A percentile compares a stretch with the other conserved stretches of the same genome.
Evolutionary conservation across 345 rosid species (phyloP).

Genomic region (Syzygium aromaticum): DNA sequence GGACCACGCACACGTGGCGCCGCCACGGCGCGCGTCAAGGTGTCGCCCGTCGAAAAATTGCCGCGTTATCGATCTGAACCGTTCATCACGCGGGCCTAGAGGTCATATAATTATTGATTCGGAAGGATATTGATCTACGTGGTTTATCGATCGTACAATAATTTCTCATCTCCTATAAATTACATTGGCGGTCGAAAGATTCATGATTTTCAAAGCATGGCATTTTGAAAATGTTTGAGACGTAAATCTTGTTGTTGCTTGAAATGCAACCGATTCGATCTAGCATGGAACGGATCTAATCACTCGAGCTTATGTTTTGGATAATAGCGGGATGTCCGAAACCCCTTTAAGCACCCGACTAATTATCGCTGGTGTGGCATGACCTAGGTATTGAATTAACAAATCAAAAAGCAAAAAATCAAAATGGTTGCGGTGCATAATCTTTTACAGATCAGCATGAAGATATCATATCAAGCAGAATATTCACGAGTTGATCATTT

Average conservation of each 20-base stretch:
- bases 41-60: not conserved
- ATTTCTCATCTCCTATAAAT: not conserved
- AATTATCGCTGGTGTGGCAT: not conserved
- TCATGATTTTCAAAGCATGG: not conserved
- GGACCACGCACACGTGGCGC: not conserved
- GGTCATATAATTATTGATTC: not conserved
- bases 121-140: fast-evolving
- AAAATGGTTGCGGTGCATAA: too few species aligned
- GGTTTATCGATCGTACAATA: not conserved
- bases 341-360: not conserved
- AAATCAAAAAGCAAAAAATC: too few species aligned
- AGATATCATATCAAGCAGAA: too few species aligned
- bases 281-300: not conserved
- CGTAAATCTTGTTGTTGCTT: not conserved
- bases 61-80: not conserved
- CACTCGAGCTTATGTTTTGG: not conserved
- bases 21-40: not conserved
- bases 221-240: not conserved
- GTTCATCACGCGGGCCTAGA: not conserved
- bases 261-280: not conserved
- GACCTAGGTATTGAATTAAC: not conserved
- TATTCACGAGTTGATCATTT: too few species aligned
- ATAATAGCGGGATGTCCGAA: not conserved
- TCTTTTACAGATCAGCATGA: too few species aligned
- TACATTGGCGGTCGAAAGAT: not conserved